Evolutionary conservation across 169 alveolate genomes (phyloP).

Genomic region (Ichthyophthirius multifiliis): DNA sequence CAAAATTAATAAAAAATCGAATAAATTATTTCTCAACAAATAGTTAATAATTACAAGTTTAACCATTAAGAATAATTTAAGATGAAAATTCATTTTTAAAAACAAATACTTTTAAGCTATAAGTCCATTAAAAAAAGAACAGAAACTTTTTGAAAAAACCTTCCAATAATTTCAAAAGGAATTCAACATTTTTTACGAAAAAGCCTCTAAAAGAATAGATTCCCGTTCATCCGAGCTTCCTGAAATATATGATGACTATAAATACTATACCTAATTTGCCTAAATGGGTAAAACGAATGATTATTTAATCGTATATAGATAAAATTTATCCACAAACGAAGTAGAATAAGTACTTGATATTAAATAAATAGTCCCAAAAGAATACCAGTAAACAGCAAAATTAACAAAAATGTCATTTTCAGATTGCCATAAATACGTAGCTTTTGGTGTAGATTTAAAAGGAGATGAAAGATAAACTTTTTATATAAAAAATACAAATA

Average conservation of each 20-base stretch:
- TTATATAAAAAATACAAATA: slow-evolving; percentile 39
- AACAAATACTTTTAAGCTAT: too few relatives aligned
- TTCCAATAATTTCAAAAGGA: too few relatives aligned
- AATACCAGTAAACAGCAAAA: slow-evolving; percentile 20
- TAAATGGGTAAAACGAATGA: slow-evolving; percentile 28
- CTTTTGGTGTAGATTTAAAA: slow-evolving; percentile 55
- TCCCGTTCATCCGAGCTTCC: slow-evolving; percentile 22
- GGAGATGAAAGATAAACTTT: slow-evolving; percentile 44
- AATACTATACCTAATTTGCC: slow-evolving; percentile 24
- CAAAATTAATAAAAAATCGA: too few relatives aligned
- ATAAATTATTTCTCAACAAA: too few relatives aligned
- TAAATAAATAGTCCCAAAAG: slow-evolving; percentile 32
- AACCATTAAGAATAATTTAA: too few relatives aligned
- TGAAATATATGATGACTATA: slow-evolving; percentile 20
- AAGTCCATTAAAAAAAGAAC: too few relatives aligned
- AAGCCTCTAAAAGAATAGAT: slow-evolving; percentile 24
- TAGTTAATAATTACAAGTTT: too few relatives aligned
- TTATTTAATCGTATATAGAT: slow-evolving; percentile 21
- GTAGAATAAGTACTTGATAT: slow-evolving; percentile 44
- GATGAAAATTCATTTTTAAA: too few relatives aligned
- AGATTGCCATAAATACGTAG: slow-evolving; percentile 58
- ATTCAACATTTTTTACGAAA: slow-evolving; percentile 1
- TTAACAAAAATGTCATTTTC: slow-evolving; percentile 49
- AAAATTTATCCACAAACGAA: not conserved
- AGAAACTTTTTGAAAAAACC: too few relatives aligned